phyloP scores from a whole-genome alignment of 257 asterid species.

The Ophiorrhiza pumila region DNA sequence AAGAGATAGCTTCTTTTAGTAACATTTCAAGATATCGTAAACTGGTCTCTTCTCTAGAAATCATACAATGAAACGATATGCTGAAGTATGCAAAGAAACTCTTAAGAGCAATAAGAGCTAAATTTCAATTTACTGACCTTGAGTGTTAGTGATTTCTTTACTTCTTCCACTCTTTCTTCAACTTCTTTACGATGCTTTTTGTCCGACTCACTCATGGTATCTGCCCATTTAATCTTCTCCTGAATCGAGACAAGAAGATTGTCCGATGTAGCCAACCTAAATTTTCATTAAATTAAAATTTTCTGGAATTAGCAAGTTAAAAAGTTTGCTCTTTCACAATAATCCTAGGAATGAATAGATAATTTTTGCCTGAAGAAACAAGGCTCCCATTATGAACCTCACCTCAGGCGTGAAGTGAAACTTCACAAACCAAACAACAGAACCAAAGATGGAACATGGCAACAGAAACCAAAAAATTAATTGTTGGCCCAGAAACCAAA shows the following conservation, averaged over 20 bases:
- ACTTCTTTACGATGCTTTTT: slow-evolving; percentile 78
- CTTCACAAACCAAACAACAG: not conserved
- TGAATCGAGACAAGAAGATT: slow-evolving; percentile 80
- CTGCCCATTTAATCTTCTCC: slow-evolving; percentile 99
- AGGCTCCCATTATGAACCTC: not conserved
- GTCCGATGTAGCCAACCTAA: slow-evolving; percentile 85
- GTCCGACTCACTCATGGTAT: slow-evolving; percentile 71
- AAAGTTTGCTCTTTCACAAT: not conserved
- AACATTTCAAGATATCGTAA: not conserved
- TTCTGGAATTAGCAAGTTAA: slow-evolving; percentile 12
- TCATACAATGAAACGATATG: not conserved
- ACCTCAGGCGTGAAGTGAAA: not conserved
- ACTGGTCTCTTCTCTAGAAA: slow-evolving; percentile 2
- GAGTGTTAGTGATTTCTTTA: slow-evolving; percentile 62
- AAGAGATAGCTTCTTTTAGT: not conserved
- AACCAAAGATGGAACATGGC: not conserved
- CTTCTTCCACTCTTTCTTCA: slow-evolving; percentile 75
- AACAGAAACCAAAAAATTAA: not conserved
- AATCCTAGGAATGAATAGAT: not conserved
- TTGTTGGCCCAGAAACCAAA: not conserved
- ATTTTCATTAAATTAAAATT: slow-evolving; percentile 18
- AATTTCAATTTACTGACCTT: slow-evolving; percentile 64
- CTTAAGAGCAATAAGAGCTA: not conserved
- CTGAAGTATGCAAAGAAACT: not conserved
- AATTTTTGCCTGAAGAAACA: not conserved